phyloP scores from a whole-genome alignment of 192 early-diverging fungal species.

The Chytriomyces confervae region DNA sequence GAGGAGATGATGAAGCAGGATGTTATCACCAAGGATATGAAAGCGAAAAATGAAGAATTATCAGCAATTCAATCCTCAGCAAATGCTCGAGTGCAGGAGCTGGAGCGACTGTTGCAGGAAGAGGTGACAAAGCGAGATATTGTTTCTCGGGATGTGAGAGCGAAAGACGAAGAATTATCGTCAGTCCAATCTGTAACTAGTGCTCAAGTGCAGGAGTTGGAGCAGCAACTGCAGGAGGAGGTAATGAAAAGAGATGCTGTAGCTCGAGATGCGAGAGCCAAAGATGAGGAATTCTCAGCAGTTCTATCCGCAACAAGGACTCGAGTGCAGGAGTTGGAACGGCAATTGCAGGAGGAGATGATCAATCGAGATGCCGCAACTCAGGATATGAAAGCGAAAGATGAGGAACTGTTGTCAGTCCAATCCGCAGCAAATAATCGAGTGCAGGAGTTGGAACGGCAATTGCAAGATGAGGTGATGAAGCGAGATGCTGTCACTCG shows the following conservation, averaged over 20 bases:
- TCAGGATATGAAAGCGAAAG: no score
- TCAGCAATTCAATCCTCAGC: neutral
- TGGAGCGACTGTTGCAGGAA: neutral
- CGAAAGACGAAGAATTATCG: no score
- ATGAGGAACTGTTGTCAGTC: no score
- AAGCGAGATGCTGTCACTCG: neutral
- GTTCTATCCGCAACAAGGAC: neutral
- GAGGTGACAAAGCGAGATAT: no score
- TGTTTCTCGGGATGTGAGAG: no score
- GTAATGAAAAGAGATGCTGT: neutral
- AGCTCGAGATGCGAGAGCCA: neutral
- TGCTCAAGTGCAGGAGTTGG: neutral
- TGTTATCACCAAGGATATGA: neutral
- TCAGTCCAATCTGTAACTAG: no score
- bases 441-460: neutral
- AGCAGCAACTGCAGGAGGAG: neutral
- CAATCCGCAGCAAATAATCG: no score
- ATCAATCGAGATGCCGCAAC: no score
- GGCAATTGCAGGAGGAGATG: neutral
- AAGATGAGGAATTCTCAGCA: neutral
- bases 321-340: neutral
- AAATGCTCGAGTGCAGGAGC: neutral
- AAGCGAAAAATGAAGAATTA: neutral
- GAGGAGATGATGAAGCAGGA: neutral
- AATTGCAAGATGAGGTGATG: neutral